phyloP scores from a whole-genome alignment of 1,284 basidiomycete genomes.

The Cutaneotrichosporon dermatis region DNA sequence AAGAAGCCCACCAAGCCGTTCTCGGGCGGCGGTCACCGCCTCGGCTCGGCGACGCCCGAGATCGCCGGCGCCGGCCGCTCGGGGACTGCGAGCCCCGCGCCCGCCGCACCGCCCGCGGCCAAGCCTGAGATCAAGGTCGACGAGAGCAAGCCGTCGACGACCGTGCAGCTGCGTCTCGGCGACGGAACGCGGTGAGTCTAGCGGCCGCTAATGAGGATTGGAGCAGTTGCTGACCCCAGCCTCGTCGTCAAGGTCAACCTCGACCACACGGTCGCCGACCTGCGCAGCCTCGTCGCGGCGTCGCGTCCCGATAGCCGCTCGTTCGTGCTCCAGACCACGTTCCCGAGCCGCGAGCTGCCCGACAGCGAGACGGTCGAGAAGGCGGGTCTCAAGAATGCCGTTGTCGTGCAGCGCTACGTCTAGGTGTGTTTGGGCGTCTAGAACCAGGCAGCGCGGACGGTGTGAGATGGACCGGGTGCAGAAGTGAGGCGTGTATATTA shows the following conservation, averaged over 20 bases:
- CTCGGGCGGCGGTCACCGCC: slow-evolving; percentile 71
- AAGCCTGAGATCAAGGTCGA: slow-evolving; percentile 43
- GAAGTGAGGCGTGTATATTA: too few species aligned
- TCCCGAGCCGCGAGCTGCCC: slow-evolving; percentile 72
- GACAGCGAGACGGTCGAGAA: slow-evolving; percentile 66
- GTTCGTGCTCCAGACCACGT: slow-evolving; percentile 78
- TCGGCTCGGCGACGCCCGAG: slow-evolving; percentile 54
- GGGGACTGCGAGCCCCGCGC: slow-evolving; percentile 1
- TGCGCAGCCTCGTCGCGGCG: slow-evolving; percentile 85
- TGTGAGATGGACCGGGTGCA: background rate
- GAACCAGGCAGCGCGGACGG: background rate
- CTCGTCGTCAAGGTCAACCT: slow-evolving; percentile 70
- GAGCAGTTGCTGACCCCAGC: slow-evolving; percentile 4
- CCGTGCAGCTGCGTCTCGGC: slow-evolving; percentile 79
- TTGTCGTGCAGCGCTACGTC: slow-evolving; percentile 73
- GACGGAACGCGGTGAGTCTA: slow-evolving; percentile 64
- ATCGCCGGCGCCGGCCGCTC: background rate
- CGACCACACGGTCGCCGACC: slow-evolving; percentile 81
- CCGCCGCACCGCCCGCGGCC: slow-evolving; percentile 23
- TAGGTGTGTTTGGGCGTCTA: slow-evolving; percentile 6
- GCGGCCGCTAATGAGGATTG: too few species aligned
- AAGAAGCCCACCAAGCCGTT: slow-evolving; percentile 56
- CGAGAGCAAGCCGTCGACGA: slow-evolving; percentile 70
- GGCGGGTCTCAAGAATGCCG: slow-evolving; percentile 73
- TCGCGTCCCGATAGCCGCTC: slow-evolving; percentile 70